Conservation (phyloP, 192 early-diverging fungal species). For the Rhizophagus clarus region DNA sequence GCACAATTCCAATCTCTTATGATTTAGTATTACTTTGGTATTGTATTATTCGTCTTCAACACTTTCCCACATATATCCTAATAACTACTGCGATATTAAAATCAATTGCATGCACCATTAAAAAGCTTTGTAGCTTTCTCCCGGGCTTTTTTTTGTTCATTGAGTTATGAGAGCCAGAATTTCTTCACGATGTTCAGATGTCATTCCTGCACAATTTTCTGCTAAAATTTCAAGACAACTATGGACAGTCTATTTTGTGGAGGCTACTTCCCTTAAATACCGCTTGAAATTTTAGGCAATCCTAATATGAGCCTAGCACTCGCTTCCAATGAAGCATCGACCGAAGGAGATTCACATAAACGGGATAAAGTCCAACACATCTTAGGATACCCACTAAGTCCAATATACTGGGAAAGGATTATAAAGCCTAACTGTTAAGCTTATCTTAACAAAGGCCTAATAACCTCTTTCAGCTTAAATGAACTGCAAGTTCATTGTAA, state of each 20-base stretch:
- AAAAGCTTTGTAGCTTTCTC: conserved; percentile 10
- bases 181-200: neutral
- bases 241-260: conserved; percentile 1
- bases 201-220: too few species aligned
- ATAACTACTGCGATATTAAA: too few species aligned
- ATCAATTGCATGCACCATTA: neutral
- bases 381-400: neutral
- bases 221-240: conserved; percentile 12
- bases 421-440: neutral
- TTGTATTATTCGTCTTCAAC: too few species aligned
- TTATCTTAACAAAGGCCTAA: too few species aligned
- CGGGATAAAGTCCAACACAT: neutral
- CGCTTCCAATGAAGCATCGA: neutral
- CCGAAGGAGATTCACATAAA: neutral
- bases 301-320: neutral
- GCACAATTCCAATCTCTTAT: too few species aligned
- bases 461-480: too few species aligned
- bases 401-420: neutral
- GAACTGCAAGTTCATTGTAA: too few species aligned
- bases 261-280: neutral
- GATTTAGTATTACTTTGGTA: too few species aligned
- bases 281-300: neutral
- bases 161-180: conserved; percentile 20
- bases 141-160: neutral
- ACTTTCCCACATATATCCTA: too few species aligned